These are phyloP conservation scores for Fusarium sp. DNA, from an alignment of 2,329 filamentous ascomycete species.

Conservation along the genomic window DNA sequence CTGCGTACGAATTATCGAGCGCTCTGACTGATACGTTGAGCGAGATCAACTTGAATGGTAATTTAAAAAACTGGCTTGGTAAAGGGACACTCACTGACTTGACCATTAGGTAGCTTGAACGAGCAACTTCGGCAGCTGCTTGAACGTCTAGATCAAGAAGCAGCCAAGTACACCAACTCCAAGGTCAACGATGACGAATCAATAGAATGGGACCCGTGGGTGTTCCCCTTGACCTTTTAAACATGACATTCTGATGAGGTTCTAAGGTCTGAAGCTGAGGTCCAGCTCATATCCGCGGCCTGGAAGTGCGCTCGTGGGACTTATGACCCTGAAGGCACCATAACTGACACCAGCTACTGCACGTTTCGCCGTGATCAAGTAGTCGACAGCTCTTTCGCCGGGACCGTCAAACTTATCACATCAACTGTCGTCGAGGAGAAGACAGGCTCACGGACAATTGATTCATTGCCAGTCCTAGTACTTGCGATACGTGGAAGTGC, in stretches of 20 bases:
- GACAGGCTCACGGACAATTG: neutral
- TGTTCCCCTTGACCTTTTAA: fast-evolving
- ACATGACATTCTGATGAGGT: neutral
- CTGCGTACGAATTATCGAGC: constrained; percentile 15
- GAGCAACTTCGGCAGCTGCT: constrained; percentile 26
- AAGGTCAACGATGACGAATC: constrained; percentile 19
- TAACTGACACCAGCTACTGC: constrained; percentile 17
- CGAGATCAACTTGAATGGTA: constrained; percentile 19
- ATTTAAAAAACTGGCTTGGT: neutral
- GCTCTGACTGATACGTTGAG: constrained; percentile 13
- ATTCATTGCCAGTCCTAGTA: constrained; percentile 22
- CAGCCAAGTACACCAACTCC: constrained; percentile 35
- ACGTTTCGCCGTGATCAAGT: constrained; percentile 16
- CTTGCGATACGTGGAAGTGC: constrained; percentile 37
- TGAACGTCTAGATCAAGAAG: constrained; percentile 35
- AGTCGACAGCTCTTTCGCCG: constrained; percentile 11
- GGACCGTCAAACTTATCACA: constrained; percentile 27
- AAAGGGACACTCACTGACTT: neutral
- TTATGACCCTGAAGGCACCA: constrained; percentile 14
- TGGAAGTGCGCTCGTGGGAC: constrained; percentile 33
- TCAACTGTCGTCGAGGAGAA: constrained; percentile 21
- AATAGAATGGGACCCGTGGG: constrained; percentile 34
- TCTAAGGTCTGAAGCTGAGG: constrained; percentile 16
- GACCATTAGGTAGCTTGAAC: constrained; percentile 11
- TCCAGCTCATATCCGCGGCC: constrained; percentile 30